Conservation (phyloP, 768 basidiomycete species). For the Kwoniella europaea region DNA sequence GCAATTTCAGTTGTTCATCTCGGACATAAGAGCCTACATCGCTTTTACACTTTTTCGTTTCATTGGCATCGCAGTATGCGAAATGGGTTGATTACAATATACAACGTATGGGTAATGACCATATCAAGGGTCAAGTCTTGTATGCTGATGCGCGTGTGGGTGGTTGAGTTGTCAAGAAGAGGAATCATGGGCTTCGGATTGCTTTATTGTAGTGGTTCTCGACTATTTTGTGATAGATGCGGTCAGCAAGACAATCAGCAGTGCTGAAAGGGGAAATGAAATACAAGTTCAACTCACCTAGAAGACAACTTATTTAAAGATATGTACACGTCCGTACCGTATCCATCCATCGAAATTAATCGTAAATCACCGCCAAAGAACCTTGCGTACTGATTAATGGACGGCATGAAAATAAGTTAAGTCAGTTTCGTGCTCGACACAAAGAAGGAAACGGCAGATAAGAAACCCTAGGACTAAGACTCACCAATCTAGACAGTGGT, state of each 20-base stretch:
- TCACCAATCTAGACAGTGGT: slow-evolving; percentile 84
- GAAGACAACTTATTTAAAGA: slow-evolving; percentile 53
- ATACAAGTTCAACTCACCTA: slow-evolving; percentile 29
- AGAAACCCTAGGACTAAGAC: slow-evolving; percentile 39
- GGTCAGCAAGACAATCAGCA: not conserved
- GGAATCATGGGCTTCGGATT: too few relatives aligned
- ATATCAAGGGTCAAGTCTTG: too few relatives aligned
- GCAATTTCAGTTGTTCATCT: too few relatives aligned
- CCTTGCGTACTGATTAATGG: slow-evolving; percentile 72
- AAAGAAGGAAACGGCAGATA: too few relatives aligned
- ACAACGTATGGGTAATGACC: too few relatives aligned
- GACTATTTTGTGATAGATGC: slow-evolving; percentile 9
- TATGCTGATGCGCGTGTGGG: too few relatives aligned
- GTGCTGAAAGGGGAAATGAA: not conserved
- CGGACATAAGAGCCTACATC: too few relatives aligned
- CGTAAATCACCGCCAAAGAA: slow-evolving; percentile 87
- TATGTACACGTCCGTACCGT: slow-evolving; percentile 57
- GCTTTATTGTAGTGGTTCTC: slow-evolving; percentile 32
- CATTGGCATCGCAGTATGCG: too few relatives aligned
- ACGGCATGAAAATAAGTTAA: not conserved
- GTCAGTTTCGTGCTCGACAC: not conserved
- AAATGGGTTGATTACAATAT: too few relatives aligned
- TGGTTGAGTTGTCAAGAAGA: too few relatives aligned
- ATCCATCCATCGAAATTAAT: slow-evolving; percentile 95
- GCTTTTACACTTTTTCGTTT: too few relatives aligned